These are phyloP conservation scores for Margaritispora aquatica DNA, from an alignment of 495 filamentous ascomycete genomes.

Conservation along the genomic window DNA sequence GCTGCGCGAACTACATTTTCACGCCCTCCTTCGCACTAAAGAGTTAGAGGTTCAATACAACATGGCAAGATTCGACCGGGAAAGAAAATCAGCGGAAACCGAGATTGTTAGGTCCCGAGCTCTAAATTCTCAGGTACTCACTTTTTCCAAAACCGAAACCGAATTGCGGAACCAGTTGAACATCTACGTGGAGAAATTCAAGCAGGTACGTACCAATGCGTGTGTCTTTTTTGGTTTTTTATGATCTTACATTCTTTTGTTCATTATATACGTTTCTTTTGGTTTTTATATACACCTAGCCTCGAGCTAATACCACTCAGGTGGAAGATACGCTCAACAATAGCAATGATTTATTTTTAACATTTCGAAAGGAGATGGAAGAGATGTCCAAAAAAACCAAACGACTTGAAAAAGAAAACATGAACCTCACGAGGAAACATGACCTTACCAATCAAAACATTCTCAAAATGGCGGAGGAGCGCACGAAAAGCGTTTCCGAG, in stretches of 20 bases:
- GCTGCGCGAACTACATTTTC: slow-evolving; percentile 85
- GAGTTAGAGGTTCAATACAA: slow-evolving; percentile 95
- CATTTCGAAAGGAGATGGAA: slow-evolving; percentile 99
- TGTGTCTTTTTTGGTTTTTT: not conserved
- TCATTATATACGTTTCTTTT: not conserved
- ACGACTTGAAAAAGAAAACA: slow-evolving; percentile 93
- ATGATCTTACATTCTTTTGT: not conserved
- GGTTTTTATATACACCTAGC: slow-evolving; percentile 1
- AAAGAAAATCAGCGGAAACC: slow-evolving; percentile 77
- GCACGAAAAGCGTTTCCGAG: slow-evolving; percentile 73
- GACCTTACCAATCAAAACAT: slow-evolving; percentile 93
- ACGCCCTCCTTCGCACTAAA: slow-evolving; percentile 82
- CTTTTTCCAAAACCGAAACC: slow-evolving; percentile 92
- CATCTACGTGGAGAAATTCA: slow-evolving; percentile 99
- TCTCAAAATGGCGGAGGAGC: slow-evolving; percentile 95
- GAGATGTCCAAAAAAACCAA: slow-evolving; percentile 99
- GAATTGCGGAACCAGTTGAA: slow-evolving; percentile 93
- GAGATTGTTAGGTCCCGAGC: slow-evolving; percentile 74
- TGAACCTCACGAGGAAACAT: slow-evolving; percentile 84
- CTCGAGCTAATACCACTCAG: slow-evolving; percentile 38
- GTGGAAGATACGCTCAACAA: slow-evolving; percentile 99
- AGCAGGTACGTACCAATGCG: slow-evolving; percentile 66
- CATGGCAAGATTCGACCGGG: slow-evolving; percentile 77
- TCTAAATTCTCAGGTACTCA: slow-evolving; percentile 84
- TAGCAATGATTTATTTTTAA: slow-evolving; percentile 95